Base-by-base conservation (phyloP, 1,284 basidiomycete species). In the Ganoderma leucocontextum region DNA sequence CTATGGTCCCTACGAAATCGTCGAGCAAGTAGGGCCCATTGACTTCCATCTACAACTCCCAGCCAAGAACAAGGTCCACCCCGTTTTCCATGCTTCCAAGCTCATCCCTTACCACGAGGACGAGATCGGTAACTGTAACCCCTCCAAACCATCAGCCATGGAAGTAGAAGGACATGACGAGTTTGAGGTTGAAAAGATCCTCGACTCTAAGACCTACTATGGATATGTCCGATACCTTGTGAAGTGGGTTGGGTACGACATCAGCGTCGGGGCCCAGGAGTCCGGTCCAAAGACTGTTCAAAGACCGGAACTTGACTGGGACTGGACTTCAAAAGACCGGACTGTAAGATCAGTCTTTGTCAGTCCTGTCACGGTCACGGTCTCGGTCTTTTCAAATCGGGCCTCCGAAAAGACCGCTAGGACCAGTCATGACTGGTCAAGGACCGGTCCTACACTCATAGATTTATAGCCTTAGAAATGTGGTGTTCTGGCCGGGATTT, bases 91-190 rank as follows among this genome's bases (percentile, higher is more conserved):
- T 52, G 22, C 49, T 5, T 52, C 49, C 19, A 52, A 52, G 7
- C 49, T 52, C 22, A 52, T 52, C 44, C 44, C 44, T 7, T 49
- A 49, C 44, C 44, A 49, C 25, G 49, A 52, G 19, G 49, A 52
- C 12, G 49, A 52, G 25, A 52, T 52, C 9, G 49, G 49, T 2
- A 25, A 52, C 12, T 4, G 22, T 12, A 52, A 52, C 49, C 49
- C 49, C 1, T 10, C 1, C 1, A 52, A 25, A 13, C 5, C 49
- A n/a, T 4, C 39, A 39, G 39, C 49, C 19, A 52, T 52, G 1
- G 22, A 52, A 29, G 49, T 52, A 2, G 19, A 52, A 52, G 49
- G 49, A 19, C 49, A 52, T 22, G 49, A 52, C 25, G 49, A 52
- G 25, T 52, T 52, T 52, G 49, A 52, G 25, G 49, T 52, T 1